Percentiles rank a stretch among this genome's conserved stretches.
phyloP scores from a whole-genome alignment of 805 yeast species.

The Suhomyces sp. region DNA sequence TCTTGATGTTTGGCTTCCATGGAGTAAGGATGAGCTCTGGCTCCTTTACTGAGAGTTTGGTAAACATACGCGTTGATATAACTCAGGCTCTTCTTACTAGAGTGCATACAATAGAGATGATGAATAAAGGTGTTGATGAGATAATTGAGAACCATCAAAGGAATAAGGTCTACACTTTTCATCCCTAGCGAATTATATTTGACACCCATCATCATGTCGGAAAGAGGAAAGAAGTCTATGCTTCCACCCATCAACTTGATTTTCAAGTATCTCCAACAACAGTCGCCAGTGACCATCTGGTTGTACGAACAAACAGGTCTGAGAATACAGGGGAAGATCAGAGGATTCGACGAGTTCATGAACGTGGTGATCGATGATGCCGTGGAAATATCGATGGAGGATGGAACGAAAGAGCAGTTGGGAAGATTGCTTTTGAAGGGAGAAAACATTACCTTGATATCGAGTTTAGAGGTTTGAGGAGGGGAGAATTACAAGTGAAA shows the following conservation, averaged over 20 bases:
- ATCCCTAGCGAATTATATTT: too few species aligned
- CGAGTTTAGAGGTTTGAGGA: slow-evolving; percentile 31
- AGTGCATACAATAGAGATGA: too few species aligned
- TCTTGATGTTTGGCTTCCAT: too few species aligned
- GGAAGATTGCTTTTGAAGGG: slow-evolving; percentile 87
- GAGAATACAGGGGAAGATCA: slow-evolving; percentile 77
- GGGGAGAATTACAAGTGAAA: not conserved
- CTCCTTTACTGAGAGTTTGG: too few species aligned
- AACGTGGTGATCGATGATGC: slow-evolving; percentile 66
- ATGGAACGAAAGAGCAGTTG: slow-evolving; percentile 50
- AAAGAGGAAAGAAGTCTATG: slow-evolving; percentile 36
- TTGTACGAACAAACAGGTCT: slow-evolving; percentile 78
- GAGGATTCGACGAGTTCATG: slow-evolving; percentile 98
- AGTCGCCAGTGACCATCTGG: slow-evolving; percentile 81
- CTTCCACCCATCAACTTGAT: slow-evolving; percentile 92
- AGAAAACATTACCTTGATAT: slow-evolving; percentile 83
- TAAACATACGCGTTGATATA: too few species aligned
- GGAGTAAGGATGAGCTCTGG: too few species aligned
- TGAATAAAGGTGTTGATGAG: too few species aligned
- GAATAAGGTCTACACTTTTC: too few species aligned
- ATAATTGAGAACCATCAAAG: too few species aligned
- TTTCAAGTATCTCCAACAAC: slow-evolving; percentile 83
- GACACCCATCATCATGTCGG: slow-evolving; percentile 9
- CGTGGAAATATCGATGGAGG: slow-evolving; percentile 56
- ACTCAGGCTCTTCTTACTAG: too few species aligned